phyloP scores from a whole-genome alignment of 768 basidiomycete species.

The Boletus sp. region DNA sequence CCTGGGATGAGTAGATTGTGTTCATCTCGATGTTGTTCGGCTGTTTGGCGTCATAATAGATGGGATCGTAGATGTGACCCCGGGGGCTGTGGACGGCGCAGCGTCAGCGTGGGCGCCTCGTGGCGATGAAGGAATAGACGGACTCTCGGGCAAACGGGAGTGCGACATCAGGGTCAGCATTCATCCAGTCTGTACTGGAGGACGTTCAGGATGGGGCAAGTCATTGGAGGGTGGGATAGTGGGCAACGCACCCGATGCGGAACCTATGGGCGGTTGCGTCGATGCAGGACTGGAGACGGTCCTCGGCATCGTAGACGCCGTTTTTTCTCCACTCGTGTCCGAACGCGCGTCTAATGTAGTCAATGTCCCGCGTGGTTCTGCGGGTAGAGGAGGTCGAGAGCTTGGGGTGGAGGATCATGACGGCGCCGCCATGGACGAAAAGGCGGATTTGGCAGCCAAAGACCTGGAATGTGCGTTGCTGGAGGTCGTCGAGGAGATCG shows the following conservation, averaged over 20 bases:
- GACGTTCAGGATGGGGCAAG: not conserved
- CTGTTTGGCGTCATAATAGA: slow-evolving; percentile 50
- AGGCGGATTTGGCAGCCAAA: slow-evolving; percentile 57
- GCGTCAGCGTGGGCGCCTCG: slow-evolving; percentile 8
- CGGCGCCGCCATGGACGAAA: slow-evolving; percentile 69
- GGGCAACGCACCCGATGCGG: slow-evolving; percentile 41
- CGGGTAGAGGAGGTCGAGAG: slow-evolving; percentile 40
- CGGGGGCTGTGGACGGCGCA: slow-evolving; percentile 12
- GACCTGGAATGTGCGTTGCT: slow-evolving; percentile 40
- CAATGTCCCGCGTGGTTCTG: slow-evolving; percentile 61
- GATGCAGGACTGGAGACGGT: slow-evolving; percentile 56
- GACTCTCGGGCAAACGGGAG: slow-evolving; percentile 64
- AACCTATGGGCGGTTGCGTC: slow-evolving; percentile 48
- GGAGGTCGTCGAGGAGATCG: slow-evolving; percentile 49
- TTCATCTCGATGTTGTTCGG: slow-evolving; percentile 50
- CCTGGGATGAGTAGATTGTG: slow-evolving; percentile 55
- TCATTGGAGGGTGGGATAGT: not conserved
- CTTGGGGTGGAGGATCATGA: slow-evolving; percentile 62
- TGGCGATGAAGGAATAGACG: slow-evolving; percentile 22
- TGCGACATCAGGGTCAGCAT: slow-evolving; percentile 67
- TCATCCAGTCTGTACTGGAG: slow-evolving; percentile 64
- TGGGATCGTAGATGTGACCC: slow-evolving; percentile 50
- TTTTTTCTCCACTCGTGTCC: slow-evolving; percentile 47
- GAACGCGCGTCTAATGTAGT: slow-evolving; percentile 64
- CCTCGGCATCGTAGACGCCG: slow-evolving; percentile 50